Conservation (phyloP, 805 yeast species). For the Myxozyma mucilagina region DNA sequence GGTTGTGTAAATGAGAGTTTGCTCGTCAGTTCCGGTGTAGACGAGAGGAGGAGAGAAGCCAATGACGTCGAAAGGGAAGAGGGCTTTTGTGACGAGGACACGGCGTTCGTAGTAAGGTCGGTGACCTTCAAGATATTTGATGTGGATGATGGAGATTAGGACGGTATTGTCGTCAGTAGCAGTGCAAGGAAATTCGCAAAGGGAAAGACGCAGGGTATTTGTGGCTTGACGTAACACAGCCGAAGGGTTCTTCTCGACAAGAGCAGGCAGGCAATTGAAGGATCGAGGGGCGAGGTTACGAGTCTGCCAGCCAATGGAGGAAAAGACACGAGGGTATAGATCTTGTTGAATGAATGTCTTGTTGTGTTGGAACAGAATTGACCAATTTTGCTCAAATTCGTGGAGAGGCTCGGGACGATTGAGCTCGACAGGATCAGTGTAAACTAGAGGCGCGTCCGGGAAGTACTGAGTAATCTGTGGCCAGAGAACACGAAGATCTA, state of each 20-base stretch:
- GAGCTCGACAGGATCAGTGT: conserved; percentile 21
- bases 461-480: conserved; percentile 22
- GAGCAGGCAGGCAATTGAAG: conserved; percentile 18
- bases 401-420: conserved; percentile 21
- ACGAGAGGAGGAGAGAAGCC: conserved; percentile 28
- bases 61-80: conserved; percentile 28
- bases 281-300: conserved; percentile 28
- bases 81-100: conserved; percentile 23
- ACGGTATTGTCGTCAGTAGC: conserved; percentile 29
- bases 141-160: conserved; percentile 27
- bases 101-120: conserved; percentile 31
- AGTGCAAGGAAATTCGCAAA: conserved; percentile 32
- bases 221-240: conserved; percentile 27
- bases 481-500: conserved; percentile 21
- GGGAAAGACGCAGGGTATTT: conserved; percentile 27
- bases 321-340: conserved; percentile 21
- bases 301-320: conserved; percentile 25
- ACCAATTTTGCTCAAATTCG: conserved; percentile 29
- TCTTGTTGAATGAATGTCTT: conserved; percentile 29
- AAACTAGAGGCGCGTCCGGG: conserved; percentile 17
- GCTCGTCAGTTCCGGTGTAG: conserved; percentile 28
- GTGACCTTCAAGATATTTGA: conserved; percentile 26
- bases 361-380: conserved; percentile 24
- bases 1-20: conserved; percentile 16
- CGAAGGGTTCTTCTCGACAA: conserved; percentile 9